Base-by-base conservation (phyloP, 164 flowering plant genomes). In the Macadamia tetraphylla region DNA sequence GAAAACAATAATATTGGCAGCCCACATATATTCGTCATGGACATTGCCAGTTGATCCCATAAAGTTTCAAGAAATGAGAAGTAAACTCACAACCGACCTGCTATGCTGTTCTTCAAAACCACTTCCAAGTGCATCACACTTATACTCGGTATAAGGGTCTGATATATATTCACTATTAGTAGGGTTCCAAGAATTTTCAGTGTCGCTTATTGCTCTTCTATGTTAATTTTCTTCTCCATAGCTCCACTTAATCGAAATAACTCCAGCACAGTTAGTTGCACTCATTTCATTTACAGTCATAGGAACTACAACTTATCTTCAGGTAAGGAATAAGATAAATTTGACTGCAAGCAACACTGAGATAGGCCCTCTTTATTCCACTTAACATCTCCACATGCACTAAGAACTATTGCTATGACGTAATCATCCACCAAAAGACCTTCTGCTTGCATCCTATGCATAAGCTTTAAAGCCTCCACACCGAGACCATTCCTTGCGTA, bases 381-480 rank as follows among this genome's bases (percentile, higher is more conserved):
- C 51, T 82, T 78, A 43, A 84, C 67, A 70, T 86, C 88, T 66
- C 92, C 97, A 80, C 98, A 90, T 12, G 88, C 87, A 73, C 70
- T 80, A 42, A 85, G 77, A 74, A 91, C 94, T 8, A 87, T 74
- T 1, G 89, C 63, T 44, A 77, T 70, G 64, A 79, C 75, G 67
- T 85, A 80, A 65, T 89, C 92, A 73, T 91, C 97, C 35, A 87
- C 85, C 73, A 86, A 63, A 42, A 86, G 44, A 32, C 92, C 95
- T 77, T 88, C 94, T 51, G 84, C 88, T 80, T 81, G 77, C 98
- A 93, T 87, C 64, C 86, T 74, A 64, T 90, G 88, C 87, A 93
- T 73, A 72, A 93, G 94, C 76, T 81, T 76, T 75, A 89, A 67
- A 68, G 98, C 96, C 68, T 94, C 96, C 29, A 60, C 67, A 74